Evolutionary conservation across 768 basidiomycete genomes (phyloP).

Genomic region (Agrocybe chaxingu): DNA sequence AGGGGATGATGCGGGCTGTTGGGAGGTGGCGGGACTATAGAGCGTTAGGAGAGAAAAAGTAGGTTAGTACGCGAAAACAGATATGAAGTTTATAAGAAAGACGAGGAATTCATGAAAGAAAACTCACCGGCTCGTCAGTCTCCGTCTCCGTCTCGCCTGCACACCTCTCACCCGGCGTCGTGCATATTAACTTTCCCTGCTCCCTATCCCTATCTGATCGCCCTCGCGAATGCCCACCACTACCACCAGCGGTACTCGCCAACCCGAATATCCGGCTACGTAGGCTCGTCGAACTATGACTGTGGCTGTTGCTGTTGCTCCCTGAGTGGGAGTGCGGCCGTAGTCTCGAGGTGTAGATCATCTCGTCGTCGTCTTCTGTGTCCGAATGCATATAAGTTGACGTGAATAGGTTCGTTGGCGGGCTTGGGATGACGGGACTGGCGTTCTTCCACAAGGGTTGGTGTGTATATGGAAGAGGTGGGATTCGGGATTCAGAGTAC

Average conservation of each 20-base stretch:
- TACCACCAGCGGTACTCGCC: slow-evolving; percentile 7
- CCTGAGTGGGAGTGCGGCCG: slow-evolving; percentile 9
- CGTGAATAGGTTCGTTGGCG: slow-evolving; percentile 4
- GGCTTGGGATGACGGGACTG: neutral
- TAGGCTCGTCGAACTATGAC: slow-evolving; percentile 16
- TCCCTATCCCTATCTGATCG: no score
- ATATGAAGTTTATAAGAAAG: slow-evolving; percentile 1
- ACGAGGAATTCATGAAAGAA: neutral
- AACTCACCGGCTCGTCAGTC: slow-evolving; percentile 68
- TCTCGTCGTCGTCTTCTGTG: slow-evolving; percentile 31
- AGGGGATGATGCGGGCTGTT: slow-evolving; percentile 58
- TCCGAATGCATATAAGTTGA: slow-evolving; percentile 16
- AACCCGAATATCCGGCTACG: slow-evolving; percentile 29
- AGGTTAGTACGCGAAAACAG: slow-evolving; percentile 1
- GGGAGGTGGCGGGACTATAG: slow-evolving; percentile 62
- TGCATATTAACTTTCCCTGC: slow-evolving; percentile 50
- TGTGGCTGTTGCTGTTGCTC: slow-evolving; percentile 1
- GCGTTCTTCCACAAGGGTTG: neutral
- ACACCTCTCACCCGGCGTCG: slow-evolving; percentile 52
- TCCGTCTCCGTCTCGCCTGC: slow-evolving; percentile 82
- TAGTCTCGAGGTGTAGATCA: slow-evolving; percentile 27
- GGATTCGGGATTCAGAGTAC: slow-evolving; percentile 1
- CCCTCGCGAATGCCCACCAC: slow-evolving; percentile 27
- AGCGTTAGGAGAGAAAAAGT: neutral
- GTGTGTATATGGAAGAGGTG: neutral